Evolutionary conservation across 139 green algal species (phyloP).

Genomic region (Chlorella sp.): DNA sequence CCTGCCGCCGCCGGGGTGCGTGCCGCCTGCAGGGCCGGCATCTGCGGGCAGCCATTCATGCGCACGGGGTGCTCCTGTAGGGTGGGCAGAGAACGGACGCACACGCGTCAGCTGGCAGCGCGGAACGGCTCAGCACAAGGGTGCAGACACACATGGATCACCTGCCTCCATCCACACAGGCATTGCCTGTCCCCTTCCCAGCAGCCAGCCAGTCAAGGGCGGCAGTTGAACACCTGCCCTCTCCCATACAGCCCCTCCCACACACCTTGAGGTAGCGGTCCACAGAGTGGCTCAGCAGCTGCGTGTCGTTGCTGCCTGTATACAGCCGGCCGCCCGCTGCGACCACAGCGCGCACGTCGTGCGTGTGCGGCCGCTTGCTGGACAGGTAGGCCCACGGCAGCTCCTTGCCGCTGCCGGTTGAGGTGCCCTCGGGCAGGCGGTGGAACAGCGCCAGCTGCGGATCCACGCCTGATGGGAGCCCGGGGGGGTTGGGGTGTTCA

Average conservation of each 20-base stretch:
- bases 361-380: conserved; percentile 82
- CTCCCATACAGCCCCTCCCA: no score
- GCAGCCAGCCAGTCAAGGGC: no score
- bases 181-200: no score
- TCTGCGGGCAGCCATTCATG: conserved; percentile 44
- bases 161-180: no score
- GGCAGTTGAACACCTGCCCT: no score
- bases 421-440: conserved; percentile 28
- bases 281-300: conserved; percentile 70
- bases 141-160: no score
- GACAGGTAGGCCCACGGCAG: conserved; percentile 77
- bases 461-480: conserved; percentile 75
- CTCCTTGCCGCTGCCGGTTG: not conserved
- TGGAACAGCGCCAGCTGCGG: conserved; percentile 65
- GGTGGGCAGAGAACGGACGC: not conserved
- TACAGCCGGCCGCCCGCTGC: conserved; percentile 62
- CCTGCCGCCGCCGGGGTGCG: not conserved
- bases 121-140: no score
- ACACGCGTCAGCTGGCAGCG: no score
- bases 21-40: conserved; percentile 9
- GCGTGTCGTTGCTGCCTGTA: conserved; percentile 81
- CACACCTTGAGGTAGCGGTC: conserved; percentile 54
- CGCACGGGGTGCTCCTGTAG: conserved; percentile 74
- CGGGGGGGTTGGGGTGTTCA: not conserved
- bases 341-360: conserved; percentile 84